These are phyloP conservation scores for Ophiobolus disseminans DNA, from an alignment of 2,329 filamentous ascomycete genomes.

Conservation along the genomic window DNA sequence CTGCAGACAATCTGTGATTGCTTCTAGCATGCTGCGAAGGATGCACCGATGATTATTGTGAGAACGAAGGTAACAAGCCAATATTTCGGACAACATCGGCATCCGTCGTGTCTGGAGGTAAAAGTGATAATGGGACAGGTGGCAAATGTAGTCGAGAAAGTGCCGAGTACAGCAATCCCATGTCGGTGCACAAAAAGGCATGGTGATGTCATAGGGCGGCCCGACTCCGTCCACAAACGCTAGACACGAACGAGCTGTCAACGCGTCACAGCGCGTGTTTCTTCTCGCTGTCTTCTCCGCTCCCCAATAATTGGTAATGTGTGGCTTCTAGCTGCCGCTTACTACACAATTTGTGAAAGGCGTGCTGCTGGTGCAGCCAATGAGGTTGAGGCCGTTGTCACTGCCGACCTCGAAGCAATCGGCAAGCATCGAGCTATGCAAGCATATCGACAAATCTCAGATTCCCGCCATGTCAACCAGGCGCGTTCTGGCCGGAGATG, in stretches of 20 bases:
- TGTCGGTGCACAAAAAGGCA: not conserved
- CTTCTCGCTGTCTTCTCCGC: slow-evolving; percentile 6
- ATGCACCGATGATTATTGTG: too few relatives aligned
- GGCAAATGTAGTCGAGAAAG: too few relatives aligned
- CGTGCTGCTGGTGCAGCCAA: slow-evolving; percentile 12
- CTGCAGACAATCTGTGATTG: too few relatives aligned
- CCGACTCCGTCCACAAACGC: too few relatives aligned
- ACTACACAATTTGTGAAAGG: slow-evolving; percentile 9
- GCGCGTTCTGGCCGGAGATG: slow-evolving; percentile 13
- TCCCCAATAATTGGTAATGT: slow-evolving; percentile 19
- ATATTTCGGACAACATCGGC: too few relatives aligned
- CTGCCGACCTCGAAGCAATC: slow-evolving; percentile 9
- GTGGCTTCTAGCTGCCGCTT: slow-evolving; percentile 19
- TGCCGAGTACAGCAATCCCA: too few relatives aligned
- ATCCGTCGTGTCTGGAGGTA: too few relatives aligned
- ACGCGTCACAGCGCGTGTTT: slow-evolving; percentile 18
- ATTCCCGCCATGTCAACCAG: slow-evolving; percentile 3
- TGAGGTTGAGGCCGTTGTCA: slow-evolving; percentile 15
- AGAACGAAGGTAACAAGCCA: too few relatives aligned
- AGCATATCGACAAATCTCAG: slow-evolving; percentile 16
- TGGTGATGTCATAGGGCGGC: slow-evolving; percentile 9
- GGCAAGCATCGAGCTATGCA: slow-evolving; percentile 13
- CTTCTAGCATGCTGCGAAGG: too few relatives aligned
- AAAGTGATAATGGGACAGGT: too few relatives aligned
- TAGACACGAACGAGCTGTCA: not conserved